A percentile compares a stretch with the other conserved stretches of the same genome.
These are phyloP conservation scores for Priceomyces haplophilus DNA, from an alignment of 805 yeast species.

Conservation along the genomic window DNA sequence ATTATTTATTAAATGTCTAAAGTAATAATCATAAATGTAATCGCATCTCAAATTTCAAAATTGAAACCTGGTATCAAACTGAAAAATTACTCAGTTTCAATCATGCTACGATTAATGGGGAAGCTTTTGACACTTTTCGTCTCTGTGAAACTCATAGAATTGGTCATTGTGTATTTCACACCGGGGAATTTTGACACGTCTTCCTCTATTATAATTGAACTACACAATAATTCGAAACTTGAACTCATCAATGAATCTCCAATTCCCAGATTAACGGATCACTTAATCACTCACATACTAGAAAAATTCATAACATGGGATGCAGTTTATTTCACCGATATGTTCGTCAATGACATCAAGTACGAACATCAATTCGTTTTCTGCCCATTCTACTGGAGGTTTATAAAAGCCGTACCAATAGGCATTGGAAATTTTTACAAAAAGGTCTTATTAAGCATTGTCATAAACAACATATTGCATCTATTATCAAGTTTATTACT, in stretches of 20 bases:
- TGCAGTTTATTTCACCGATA: constrained; percentile 66
- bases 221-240: constrained; percentile 1
- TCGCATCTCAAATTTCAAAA: not conserved
- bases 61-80: not conserved
- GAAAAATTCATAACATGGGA: constrained; percentile 78
- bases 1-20: not conserved
- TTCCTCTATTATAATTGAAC: constrained; percentile 32
- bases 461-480: constrained; percentile 53
- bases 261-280: constrained; percentile 1
- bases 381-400: constrained; percentile 70
- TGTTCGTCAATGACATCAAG: constrained; percentile 47
- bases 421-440: constrained; percentile 37
- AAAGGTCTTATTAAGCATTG: constrained; percentile 45
- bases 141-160: constrained; percentile 36
- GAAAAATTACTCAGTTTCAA: not conserved
- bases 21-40: not conserved
- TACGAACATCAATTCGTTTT: constrained; percentile 93
- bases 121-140: constrained; percentile 20
- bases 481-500: constrained; percentile 46
- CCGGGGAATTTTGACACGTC: constrained; percentile 53
- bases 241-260: constrained; percentile 1
- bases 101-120: constrained; percentile 10
- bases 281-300: constrained; percentile 26
- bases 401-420: constrained; percentile 29
- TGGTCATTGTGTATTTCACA: constrained; percentile 32